Percentiles rank a stretch among this genome's conserved stretches.
Evolutionary conservation across 768 basidiomycete species (phyloP).

Genomic region (Mycena haematopus): DNA sequence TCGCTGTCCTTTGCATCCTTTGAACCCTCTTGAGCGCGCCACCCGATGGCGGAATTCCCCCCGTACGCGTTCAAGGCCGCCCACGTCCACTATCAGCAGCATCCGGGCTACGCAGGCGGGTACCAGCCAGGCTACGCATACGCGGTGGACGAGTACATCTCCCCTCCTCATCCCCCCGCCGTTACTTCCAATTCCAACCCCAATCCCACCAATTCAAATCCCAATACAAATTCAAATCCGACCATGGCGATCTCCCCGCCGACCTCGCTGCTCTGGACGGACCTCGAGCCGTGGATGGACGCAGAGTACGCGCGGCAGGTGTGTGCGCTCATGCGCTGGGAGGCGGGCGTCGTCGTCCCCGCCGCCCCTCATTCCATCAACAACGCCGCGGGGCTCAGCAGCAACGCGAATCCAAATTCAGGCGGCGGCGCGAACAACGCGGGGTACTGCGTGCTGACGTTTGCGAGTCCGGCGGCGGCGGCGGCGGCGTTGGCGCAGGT

Average conservation of each 20-base stretch:
- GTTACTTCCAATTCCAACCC: too few relatives aligned
- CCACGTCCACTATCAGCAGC: too few relatives aligned
- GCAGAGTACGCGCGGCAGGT: slow-evolving; percentile 93
- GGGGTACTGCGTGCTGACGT: slow-evolving; percentile 25
- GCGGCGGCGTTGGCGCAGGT: slow-evolving; percentile 23
- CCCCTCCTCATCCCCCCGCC: too few relatives aligned
- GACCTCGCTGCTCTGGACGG: slow-evolving; percentile 81
- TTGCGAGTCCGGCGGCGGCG: slow-evolving; percentile 14
- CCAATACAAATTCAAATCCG: too few relatives aligned
- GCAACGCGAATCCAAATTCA: slow-evolving; percentile 66
- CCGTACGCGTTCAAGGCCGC: too few relatives aligned
- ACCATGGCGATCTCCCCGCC: slow-evolving; percentile 32
- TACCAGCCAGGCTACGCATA: too few relatives aligned
- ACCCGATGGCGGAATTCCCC: too few relatives aligned
- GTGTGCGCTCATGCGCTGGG: slow-evolving; percentile 88
- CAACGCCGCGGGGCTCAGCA: slow-evolving; percentile 46
- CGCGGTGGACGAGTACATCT: too few relatives aligned
- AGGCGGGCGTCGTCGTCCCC: slow-evolving; percentile 59
- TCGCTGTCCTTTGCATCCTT: too few relatives aligned
- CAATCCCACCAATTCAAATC: too few relatives aligned
- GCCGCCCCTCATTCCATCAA: neutral
- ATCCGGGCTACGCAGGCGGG: too few relatives aligned
- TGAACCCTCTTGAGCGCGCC: too few relatives aligned
- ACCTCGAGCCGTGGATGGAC: slow-evolving; percentile 97
- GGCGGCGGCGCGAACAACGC: slow-evolving; percentile 59